Conservation (phyloP, 371 early-diverging fungal genomes). For the Saksenaea vasiformis region DNA sequence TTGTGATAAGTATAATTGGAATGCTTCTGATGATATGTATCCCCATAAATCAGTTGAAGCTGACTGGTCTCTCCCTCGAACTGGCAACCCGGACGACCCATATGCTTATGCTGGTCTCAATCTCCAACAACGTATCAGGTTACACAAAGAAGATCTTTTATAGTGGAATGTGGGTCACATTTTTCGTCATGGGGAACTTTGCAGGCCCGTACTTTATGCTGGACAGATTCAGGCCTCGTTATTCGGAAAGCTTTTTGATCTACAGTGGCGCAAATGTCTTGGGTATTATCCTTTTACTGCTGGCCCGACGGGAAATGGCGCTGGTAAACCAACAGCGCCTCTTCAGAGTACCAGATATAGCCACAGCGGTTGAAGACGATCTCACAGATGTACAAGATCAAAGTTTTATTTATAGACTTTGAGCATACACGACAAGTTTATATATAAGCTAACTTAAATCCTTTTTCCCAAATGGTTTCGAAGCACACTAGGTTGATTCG, state of each 20-base stretch:
- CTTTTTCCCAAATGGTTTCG: too few relatives aligned
- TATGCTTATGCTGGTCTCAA: slow-evolving; percentile 22
- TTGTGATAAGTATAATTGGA: slow-evolving; percentile 19
- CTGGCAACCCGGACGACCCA: slow-evolving; percentile 20
- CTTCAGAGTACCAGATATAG: neutral
- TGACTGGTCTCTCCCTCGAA: slow-evolving; percentile 26
- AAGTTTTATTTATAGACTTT: slow-evolving; percentile 40
- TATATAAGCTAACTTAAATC: too few relatives aligned
- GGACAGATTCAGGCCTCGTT: slow-evolving; percentile 20
- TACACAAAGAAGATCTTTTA: slow-evolving; percentile 38
- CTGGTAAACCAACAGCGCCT: slow-evolving; percentile 12
- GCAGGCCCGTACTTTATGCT: slow-evolving; percentile 29
- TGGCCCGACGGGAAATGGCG: slow-evolving; percentile 23
- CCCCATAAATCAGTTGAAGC: slow-evolving; percentile 23
- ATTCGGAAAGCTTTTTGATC: slow-evolving; percentile 31
- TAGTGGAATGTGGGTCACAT: slow-evolving; percentile 15
- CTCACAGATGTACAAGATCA: slow-evolving; percentile 36
- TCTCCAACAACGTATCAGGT: slow-evolving; percentile 31
- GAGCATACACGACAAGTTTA: slow-evolving; percentile 3
- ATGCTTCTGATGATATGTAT: slow-evolving; percentile 24
- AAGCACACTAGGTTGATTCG: too few relatives aligned
- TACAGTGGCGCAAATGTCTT: slow-evolving; percentile 22
- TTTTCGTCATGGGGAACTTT: slow-evolving; percentile 28
- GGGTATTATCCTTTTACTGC: slow-evolving; percentile 16
- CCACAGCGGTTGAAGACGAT: slow-evolving; percentile 24